phyloP scores from a whole-genome alignment of 2,329 filamentous ascomycete species.

The Penicillium sp. region DNA sequence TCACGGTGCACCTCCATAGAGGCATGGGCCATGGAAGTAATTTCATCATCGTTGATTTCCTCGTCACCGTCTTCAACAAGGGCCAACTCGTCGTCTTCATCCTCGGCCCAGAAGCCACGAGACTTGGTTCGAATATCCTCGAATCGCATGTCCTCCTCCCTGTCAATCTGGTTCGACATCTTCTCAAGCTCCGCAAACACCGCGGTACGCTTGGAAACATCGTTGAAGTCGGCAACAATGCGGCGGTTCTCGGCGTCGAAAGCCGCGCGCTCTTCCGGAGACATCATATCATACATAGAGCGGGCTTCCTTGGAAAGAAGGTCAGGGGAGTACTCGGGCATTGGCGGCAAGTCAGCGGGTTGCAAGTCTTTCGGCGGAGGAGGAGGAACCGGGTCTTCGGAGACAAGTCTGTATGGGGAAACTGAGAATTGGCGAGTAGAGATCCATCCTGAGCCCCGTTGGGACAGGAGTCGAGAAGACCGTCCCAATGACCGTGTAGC shows the following conservation, averaged over 20 bases:
- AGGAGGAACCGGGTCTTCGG: slow-evolving; percentile 35
- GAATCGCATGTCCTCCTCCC: slow-evolving; percentile 20
- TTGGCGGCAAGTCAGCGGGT: slow-evolving; percentile 29
- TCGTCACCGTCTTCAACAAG: slow-evolving; percentile 56
- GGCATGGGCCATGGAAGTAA: slow-evolving; percentile 77
- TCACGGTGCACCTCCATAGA: slow-evolving; percentile 89
- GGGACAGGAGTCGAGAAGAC: slow-evolving; percentile 33
- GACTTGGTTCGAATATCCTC: slow-evolving; percentile 24
- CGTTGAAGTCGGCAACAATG: slow-evolving; percentile 41
- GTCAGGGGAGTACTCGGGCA: slow-evolving; percentile 40
- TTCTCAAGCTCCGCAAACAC: slow-evolving; percentile 35
- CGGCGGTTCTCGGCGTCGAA: slow-evolving; percentile 39
- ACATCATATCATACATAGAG: slow-evolving; percentile 41
- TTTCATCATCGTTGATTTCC: slow-evolving; percentile 71
- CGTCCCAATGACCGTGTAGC: slow-evolving; percentile 41
- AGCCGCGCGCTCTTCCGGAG: slow-evolving; percentile 36
- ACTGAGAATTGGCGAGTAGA: slow-evolving; percentile 36
- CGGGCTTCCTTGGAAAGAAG: slow-evolving; percentile 33
- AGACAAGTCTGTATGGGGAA: slow-evolving; percentile 33
- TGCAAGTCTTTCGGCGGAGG: slow-evolving; percentile 28
- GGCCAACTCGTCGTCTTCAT: slow-evolving; percentile 46
- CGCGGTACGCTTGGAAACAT: slow-evolving; percentile 29
- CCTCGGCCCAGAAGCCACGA: slow-evolving; percentile 46
- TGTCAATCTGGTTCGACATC: slow-evolving; percentile 33
- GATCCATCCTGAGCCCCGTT: slow-evolving; percentile 28